A percentile compares a stretch with the other conserved stretches of the same genome.
Conservation (phyloP, 805 yeast genomes). For the Scheffersomyces coipomensis region DNA sequence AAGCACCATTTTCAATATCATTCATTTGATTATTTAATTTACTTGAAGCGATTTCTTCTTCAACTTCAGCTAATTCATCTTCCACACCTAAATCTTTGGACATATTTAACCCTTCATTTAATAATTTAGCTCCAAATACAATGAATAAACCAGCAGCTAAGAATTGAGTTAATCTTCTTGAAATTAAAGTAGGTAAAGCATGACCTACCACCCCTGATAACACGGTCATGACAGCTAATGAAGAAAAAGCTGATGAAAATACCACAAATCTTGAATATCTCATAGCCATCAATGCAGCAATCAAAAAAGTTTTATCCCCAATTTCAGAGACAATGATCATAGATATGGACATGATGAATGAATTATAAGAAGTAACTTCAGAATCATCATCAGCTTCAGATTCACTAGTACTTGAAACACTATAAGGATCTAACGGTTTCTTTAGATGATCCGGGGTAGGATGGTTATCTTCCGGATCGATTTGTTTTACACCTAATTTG, state of each 20-base stretch:
- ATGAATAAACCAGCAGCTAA: slow-evolving; percentile 80
- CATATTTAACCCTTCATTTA: slow-evolving; percentile 83
- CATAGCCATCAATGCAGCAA: slow-evolving; percentile 99
- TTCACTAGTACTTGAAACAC: neutral
- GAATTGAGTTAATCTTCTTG: slow-evolving; percentile 76
- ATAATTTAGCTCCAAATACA: slow-evolving; percentile 74
- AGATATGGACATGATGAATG: slow-evolving; percentile 76
- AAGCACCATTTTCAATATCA: slow-evolving; percentile 58
- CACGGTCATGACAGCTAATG: slow-evolving; percentile 87
- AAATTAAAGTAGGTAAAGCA: slow-evolving; percentile 78
- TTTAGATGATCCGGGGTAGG: slow-evolving; percentile 23
- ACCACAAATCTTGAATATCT: slow-evolving; percentile 79
- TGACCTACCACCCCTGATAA: slow-evolving; percentile 91
- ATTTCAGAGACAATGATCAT: slow-evolving; percentile 96
- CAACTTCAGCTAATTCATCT: slow-evolving; percentile 95
- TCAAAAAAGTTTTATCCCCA: slow-evolving; percentile 95
- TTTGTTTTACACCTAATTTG: slow-evolving; percentile 16
- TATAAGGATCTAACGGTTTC: slow-evolving; percentile 18
- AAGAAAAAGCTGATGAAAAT: slow-evolving; percentile 83
- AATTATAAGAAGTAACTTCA: slow-evolving; percentile 29
- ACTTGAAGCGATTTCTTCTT: slow-evolving; percentile 77
- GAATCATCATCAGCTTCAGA: slow-evolving; percentile 7
- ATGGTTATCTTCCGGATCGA: slow-evolving; percentile 25
- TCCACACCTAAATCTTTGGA: slow-evolving; percentile 81
- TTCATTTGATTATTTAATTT: slow-evolving; percentile 52